Conservation (phyloP, 257 asterid species). For the Solanum clarkiae region DNA sequence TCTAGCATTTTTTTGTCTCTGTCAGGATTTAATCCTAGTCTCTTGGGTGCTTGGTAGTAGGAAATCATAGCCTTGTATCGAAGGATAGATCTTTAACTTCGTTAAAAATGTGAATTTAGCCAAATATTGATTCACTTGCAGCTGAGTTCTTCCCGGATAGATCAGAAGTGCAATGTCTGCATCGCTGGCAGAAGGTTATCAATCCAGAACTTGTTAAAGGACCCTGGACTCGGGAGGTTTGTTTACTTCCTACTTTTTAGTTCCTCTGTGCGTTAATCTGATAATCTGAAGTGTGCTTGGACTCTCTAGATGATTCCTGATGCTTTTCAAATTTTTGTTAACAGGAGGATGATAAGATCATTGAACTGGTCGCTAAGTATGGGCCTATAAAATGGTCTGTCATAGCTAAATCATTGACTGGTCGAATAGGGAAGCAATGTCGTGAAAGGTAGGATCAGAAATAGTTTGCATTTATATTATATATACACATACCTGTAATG, state of each 20-base stretch:
- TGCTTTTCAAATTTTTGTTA: slow-evolving; percentile 5
- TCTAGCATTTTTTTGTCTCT: not conserved
- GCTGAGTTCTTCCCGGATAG: slow-evolving; percentile 96
- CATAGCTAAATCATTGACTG: slow-evolving; percentile 88
- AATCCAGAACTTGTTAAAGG: slow-evolving; percentile 99
- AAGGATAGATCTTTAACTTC: not conserved
- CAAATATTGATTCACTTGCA: slow-evolving; percentile 21
- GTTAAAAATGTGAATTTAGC: not conserved
- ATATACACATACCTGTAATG: not conserved
- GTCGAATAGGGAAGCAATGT: slow-evolving; percentile 99
- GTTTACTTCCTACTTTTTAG: slow-evolving; percentile 5
- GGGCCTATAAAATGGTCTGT: slow-evolving; percentile 98
- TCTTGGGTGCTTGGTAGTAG: not conserved
- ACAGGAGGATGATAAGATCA: slow-evolving; percentile 93
- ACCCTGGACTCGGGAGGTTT: slow-evolving; percentile 95
- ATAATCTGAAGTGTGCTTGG: not conserved
- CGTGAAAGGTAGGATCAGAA: slow-evolving; percentile 76
- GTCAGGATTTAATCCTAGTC: not conserved
- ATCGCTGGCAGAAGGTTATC: slow-evolving; percentile 98
- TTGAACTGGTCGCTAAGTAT: slow-evolving; percentile 67
- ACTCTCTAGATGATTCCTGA: slow-evolving; percentile 1
- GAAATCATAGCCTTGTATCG: not conserved
- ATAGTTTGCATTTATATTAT: not conserved
- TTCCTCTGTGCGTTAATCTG: not conserved
- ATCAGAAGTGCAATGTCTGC: slow-evolving; percentile 99